phyloP scores from a whole-genome alignment of 768 basidiomycete species.

The Boletus tomentosulus region DNA sequence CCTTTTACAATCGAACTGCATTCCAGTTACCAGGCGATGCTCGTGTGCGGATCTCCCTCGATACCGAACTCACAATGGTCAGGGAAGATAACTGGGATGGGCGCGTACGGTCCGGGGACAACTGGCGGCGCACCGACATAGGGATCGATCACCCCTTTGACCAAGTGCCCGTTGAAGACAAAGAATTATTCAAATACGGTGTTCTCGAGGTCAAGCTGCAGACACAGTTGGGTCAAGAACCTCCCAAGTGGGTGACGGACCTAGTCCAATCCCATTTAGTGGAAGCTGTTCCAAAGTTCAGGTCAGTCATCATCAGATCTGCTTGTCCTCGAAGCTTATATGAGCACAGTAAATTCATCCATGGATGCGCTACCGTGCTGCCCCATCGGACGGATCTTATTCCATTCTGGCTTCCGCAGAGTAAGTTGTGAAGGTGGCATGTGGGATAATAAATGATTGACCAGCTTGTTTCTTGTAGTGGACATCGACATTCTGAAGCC shows the following conservation, averaged over 20 bases:
- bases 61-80: slow-evolving; percentile 91
- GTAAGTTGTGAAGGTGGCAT: slow-evolving; percentile 36
- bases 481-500: slow-evolving; percentile 95
- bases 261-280: slow-evolving; percentile 95
- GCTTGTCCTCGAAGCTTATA: slow-evolving; percentile 2
- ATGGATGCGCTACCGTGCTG: slow-evolving; percentile 90
- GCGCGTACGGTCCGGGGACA: slow-evolving; percentile 63
- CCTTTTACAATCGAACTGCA: slow-evolving; percentile 98
- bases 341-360: slow-evolving; percentile 78
- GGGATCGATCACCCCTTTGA: slow-evolving; percentile 91
- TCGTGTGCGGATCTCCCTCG: slow-evolving; percentile 96
- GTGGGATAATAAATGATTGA: not conserved
- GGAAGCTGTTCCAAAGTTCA: slow-evolving; percentile 97
- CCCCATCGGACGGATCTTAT: slow-evolving; percentile 93
- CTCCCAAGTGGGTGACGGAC: slow-evolving; percentile 94
- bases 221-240: slow-evolving; percentile 92
- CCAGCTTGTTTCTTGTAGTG: slow-evolving; percentile 46
- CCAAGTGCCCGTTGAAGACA: slow-evolving; percentile 69
- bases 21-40: slow-evolving; percentile 99
- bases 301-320: slow-evolving; percentile 39
- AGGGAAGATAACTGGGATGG: slow-evolving; percentile 98
- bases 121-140: slow-evolving; percentile 94
- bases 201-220: slow-evolving; percentile 97
- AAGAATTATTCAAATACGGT: slow-evolving; percentile 94
- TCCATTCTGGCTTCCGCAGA: slow-evolving; percentile 98